Conservation (phyloP, 1,139 yeast genomes). For the Yamadazyma mexicana region DNA sequence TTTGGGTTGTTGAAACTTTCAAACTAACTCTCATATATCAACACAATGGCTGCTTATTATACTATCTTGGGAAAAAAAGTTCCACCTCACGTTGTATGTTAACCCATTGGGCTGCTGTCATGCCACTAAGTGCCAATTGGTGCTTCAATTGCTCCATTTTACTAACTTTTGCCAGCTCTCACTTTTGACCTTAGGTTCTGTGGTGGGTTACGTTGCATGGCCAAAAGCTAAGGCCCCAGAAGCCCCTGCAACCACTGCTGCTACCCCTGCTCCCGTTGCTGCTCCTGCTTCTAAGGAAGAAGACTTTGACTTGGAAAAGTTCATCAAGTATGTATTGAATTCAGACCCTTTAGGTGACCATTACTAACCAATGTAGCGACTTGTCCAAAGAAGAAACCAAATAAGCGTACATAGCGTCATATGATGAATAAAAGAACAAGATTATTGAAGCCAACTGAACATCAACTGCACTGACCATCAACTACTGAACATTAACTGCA, state of each 20-base stretch:
- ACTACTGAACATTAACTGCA: no score
- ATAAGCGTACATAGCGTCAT: no score
- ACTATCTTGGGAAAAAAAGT: slow-evolving; percentile 64
- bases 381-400: slow-evolving; percentile 44
- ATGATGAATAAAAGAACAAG: no score
- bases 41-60: slow-evolving; percentile 59
- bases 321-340: slow-evolving; percentile 51
- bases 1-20: not conserved
- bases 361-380: slow-evolving; percentile 27
- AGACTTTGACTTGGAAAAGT: slow-evolving; percentile 64
- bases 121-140: not conserved
- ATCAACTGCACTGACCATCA: no score
- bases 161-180: slow-evolving; percentile 39
- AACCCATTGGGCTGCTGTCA: not conserved
- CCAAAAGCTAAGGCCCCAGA: slow-evolving; percentile 29
- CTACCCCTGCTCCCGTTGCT: slow-evolving; percentile 32
- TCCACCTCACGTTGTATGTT: slow-evolving; percentile 62
- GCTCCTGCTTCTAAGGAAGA: slow-evolving; percentile 39
- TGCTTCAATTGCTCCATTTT: not conserved
- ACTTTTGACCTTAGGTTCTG: slow-evolving; percentile 46
- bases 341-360: not conserved
- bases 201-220: slow-evolving; percentile 44
- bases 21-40: not conserved
- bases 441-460: no score
- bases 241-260: slow-evolving; percentile 32